phyloP scores from a whole-genome alignment of 2,329 filamentous ascomycete species.

The Clonostachys rosea region DNA sequence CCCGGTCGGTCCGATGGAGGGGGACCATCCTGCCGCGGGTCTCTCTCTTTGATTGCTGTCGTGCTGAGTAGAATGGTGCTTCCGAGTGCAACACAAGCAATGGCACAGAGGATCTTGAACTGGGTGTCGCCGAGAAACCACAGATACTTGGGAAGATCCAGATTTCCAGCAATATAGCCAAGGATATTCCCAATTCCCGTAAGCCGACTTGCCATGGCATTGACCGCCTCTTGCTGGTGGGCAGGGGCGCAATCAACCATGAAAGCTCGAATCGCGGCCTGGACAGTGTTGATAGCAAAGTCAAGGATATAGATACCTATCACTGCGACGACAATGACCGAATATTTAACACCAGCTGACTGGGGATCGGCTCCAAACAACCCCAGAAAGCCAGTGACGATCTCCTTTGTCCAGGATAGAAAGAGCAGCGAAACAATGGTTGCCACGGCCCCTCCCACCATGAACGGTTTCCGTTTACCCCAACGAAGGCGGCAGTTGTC shows the following conservation, averaged over 20 bases:
- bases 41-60: conserved; percentile 67
- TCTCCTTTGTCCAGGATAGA: conserved; percentile 70
- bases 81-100: conserved; percentile 71
- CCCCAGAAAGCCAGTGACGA: conserved; percentile 61
- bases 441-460: conserved; percentile 64
- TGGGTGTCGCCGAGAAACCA: conserved; percentile 83
- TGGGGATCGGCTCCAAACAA: conserved; percentile 68
- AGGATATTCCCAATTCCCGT: conserved; percentile 87
- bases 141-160: conserved; percentile 69
- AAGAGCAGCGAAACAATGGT: conserved; percentile 65
- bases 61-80: conserved; percentile 69
- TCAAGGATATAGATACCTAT: conserved; percentile 86
- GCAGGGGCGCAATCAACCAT: conserved; percentile 90
- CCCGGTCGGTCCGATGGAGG: conserved; percentile 57
- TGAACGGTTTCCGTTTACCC: conserved; percentile 80
- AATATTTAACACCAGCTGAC: conserved; percentile 57
- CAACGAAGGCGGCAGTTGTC: conserved; percentile 71
- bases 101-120: conserved; percentile 86
- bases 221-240: conserved; percentile 90
- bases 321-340: conserved; percentile 75
- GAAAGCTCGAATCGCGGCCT: conserved; percentile 86
- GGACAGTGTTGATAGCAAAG: conserved; percentile 95
- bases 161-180: conserved; percentile 83
- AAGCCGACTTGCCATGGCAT: conserved; percentile 88
- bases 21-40: conserved; percentile 69